phyloP scores from a whole-genome alignment of 768 basidiomycete species.

The Tylopilus sp. region DNA sequence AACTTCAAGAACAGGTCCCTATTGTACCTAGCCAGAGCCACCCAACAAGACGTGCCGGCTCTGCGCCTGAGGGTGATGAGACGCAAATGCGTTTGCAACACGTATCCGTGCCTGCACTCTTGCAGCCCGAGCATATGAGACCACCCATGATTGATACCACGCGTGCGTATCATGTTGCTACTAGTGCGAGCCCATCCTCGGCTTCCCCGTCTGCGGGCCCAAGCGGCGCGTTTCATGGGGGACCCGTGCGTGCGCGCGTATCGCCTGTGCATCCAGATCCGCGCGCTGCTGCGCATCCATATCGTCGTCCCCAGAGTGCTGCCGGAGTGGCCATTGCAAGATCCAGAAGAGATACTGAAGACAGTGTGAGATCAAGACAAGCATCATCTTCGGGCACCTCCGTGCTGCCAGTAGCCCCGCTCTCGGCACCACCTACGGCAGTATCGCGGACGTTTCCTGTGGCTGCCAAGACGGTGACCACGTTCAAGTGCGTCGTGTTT shows the following conservation, averaged over 20 bases:
- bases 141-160: constrained; percentile 34
- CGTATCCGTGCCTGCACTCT: constrained; percentile 15
- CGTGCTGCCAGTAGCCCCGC: constrained; percentile 13
- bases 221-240: constrained; percentile 15
- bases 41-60: constrained; percentile 18
- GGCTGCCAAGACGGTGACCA: constrained; percentile 10
- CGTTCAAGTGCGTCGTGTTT: constrained; percentile 21
- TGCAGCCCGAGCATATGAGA: constrained; percentile 31
- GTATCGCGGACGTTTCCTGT: constrained; percentile 2
- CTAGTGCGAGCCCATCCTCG: constrained; percentile 30
- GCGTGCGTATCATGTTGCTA: constrained; percentile 23
- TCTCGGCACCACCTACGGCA: background rate
- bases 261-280: constrained; percentile 24
- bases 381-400: constrained; percentile 7
- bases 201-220: constrained; percentile 30
- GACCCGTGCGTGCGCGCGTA: constrained; percentile 25
- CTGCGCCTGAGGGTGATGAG: constrained; percentile 25
- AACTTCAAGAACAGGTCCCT: constrained; percentile 28
- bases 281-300: constrained; percentile 26
- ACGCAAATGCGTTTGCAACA: constrained; percentile 25
- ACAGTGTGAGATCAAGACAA: constrained; percentile 31
- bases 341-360: constrained; percentile 30
- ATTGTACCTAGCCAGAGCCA: constrained; percentile 30
- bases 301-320: constrained; percentile 30
- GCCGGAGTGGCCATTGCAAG: constrained; percentile 19